Conservation (phyloP, 306 rosid genomes). For the Datisca glomerata region DNA sequence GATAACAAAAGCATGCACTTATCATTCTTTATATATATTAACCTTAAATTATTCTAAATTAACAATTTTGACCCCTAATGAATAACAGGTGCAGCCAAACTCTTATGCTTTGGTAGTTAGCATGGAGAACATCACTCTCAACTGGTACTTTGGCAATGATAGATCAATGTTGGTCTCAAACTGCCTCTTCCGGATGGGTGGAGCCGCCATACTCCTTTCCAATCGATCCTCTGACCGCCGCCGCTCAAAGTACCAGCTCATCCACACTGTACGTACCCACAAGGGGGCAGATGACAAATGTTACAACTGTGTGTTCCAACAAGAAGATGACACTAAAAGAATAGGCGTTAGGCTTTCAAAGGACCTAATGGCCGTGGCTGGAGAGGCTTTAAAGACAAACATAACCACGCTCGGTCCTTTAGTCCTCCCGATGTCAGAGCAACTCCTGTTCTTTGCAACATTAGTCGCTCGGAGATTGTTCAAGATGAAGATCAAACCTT, state of each 20-base stretch:
- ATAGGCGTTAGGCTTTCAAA: conserved; percentile 66
- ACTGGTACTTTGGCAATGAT: conserved; percentile 86
- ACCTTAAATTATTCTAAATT: too few relatives aligned
- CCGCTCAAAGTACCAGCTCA: conserved; percentile 60
- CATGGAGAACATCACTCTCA: conserved; percentile 86
- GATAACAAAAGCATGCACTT: too few relatives aligned
- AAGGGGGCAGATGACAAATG: conserved; percentile 64
- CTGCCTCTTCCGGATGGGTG: conserved; percentile 83
- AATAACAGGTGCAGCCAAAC: conserved; percentile 70
- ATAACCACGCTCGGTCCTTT: conserved; percentile 77
- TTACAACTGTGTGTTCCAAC: conserved; percentile 52
- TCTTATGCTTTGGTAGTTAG: conserved; percentile 76
- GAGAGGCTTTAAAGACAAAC: conserved; percentile 77
- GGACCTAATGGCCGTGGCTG: conserved; percentile 76
- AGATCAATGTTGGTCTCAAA: conserved; percentile 74
- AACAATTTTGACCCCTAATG: too few relatives aligned
- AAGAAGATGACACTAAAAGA: conserved; percentile 48
- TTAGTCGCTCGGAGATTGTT: conserved; percentile 46
- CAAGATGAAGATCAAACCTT: conserved; percentile 51
- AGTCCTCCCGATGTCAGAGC: conserved; percentile 89
- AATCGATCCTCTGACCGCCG: conserved; percentile 33
- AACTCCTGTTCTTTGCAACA: conserved; percentile 48
- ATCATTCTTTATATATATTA: too few relatives aligned
- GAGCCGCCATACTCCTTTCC: conserved; percentile 77
- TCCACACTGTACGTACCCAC: conserved; percentile 75